Conservation (phyloP, 805 yeast species). For the Debaryomyces castellii region DNA sequence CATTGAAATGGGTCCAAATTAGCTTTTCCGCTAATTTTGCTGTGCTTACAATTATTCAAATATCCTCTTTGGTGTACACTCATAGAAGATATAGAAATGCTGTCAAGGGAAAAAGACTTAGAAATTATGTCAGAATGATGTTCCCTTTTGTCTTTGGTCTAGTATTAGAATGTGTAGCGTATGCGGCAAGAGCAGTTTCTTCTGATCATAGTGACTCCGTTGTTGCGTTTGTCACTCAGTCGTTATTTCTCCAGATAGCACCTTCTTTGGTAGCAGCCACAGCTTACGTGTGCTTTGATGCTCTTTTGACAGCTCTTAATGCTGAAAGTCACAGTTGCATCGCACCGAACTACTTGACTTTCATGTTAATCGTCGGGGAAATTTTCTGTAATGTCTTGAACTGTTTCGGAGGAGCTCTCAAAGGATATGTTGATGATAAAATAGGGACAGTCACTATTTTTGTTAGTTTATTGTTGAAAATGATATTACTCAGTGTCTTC, state of each 20-base stretch:
- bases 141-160: neutral
- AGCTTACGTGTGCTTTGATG: neutral
- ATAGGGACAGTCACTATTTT: neutral
- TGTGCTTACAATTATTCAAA: neutral
- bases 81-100: neutral
- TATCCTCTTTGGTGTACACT: neutral
- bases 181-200: neutral
- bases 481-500: neutral
- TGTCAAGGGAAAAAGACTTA: neutral
- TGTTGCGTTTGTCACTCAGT: neutral
- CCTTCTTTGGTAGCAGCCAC: neutral
- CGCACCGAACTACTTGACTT: neutral
- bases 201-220: neutral
- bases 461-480: neutral
- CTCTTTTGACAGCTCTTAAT: neutral
- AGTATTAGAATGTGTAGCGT: neutral
- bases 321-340: neutral
- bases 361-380: neutral
- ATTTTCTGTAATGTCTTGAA: neutral
- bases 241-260: neutral
- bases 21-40: neutral
- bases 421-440: neutral
- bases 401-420: neutral
- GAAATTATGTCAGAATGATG: neutral
- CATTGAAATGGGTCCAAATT: neutral